These are phyloP conservation scores for Beauveria rudraprayagi DNA, from an alignment of 2,329 filamentous ascomycete species.

Conservation along the genomic window DNA sequence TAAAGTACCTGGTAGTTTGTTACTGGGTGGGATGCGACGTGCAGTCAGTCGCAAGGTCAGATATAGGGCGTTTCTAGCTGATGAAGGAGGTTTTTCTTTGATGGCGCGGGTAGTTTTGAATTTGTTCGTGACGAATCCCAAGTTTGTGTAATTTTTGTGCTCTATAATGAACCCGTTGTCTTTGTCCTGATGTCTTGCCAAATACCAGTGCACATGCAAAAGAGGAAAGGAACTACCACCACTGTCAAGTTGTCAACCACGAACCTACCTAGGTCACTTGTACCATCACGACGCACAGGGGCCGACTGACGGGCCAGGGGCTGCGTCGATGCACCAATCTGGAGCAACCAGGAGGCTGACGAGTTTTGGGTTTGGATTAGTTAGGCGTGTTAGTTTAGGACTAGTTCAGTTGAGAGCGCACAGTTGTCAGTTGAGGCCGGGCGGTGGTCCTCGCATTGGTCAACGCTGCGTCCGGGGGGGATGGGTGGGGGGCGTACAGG, in stretches of 20 bases:
- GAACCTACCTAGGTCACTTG: neutral
- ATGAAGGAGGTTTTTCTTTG: no score
- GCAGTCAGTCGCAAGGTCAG: neutral
- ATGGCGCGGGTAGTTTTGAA: no score
- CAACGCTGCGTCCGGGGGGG: neutral
- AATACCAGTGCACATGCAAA: neutral
- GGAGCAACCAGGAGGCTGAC: conserved; percentile 3
- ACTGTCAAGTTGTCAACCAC: neutral
- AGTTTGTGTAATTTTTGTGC: neutral
- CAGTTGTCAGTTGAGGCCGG: conserved; percentile 8
- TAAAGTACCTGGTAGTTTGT: neutral
- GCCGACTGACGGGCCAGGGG: neutral
- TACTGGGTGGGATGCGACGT: neutral
- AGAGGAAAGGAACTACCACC: neutral
- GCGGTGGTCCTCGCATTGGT: neutral
- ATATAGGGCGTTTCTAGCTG: neutral
- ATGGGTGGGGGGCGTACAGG: neutral
- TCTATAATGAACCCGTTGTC: neutral
- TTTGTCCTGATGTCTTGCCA: neutral
- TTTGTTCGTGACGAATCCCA: no score
- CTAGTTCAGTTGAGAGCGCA: conserved; percentile 9
- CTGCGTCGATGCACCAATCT: conserved; percentile 8
- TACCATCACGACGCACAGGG: neutral
- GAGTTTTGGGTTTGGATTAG: conserved; percentile 9
- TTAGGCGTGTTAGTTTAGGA: neutral